phyloP scores from a whole-genome alignment of 805 yeast species.

The Hanseniaspora occidentalis region DNA sequence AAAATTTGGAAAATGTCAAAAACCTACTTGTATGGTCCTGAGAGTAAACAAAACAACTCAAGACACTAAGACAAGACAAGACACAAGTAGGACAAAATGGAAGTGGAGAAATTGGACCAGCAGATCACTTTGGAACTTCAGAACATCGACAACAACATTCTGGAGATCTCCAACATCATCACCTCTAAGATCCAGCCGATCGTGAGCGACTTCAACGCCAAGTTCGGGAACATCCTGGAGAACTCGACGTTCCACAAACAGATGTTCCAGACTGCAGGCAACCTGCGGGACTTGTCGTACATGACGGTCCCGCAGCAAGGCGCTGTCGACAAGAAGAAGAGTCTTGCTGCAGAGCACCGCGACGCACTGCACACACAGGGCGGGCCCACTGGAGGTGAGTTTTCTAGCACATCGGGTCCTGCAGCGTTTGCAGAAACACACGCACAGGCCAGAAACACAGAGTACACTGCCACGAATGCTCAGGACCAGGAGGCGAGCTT shows the following conservation, averaged over 20 bases:
- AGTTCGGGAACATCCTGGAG: conserved; percentile 49
- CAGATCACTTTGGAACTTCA: conserved; percentile 67
- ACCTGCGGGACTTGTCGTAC: conserved; percentile 31
- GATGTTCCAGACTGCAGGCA: conserved; percentile 65
- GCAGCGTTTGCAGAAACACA: no score
- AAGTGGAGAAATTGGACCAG: conserved; percentile 59
- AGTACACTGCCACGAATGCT: no score
- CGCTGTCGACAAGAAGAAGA: conserved; percentile 13
- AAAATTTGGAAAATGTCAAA: no score
- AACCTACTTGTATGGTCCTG: no score
- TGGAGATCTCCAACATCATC: conserved; percentile 53
- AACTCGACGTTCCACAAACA: conserved; percentile 65
- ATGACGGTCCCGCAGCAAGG: conserved; percentile 1
- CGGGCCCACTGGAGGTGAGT: no score
- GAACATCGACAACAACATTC: conserved; percentile 63
- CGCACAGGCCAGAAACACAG: no score
- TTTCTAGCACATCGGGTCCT: no score
- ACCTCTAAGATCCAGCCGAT: conserved; percentile 58
- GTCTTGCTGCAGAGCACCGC: conserved; percentile 8
- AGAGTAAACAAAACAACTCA: no score
- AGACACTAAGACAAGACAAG: background rate
- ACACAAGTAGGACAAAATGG: background rate
- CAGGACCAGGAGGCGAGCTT: no score
- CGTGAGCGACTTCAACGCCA: conserved; percentile 44
- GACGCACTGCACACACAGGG: no score